These are phyloP conservation scores for Calvatia gigantea DNA, from an alignment of 768 basidiomycete genomes.

Conservation along the genomic window DNA sequence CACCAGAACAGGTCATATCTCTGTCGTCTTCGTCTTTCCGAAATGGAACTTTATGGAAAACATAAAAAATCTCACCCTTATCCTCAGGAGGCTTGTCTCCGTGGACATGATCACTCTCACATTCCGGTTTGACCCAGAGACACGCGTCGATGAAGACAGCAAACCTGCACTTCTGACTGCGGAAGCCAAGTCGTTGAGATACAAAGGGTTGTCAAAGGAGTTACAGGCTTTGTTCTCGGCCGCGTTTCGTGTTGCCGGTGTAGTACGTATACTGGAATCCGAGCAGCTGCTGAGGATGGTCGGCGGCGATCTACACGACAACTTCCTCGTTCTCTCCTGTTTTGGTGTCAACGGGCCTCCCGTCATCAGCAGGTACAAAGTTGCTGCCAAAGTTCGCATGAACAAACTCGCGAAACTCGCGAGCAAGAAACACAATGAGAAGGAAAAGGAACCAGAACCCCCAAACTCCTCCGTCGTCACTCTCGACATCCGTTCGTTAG, in stretches of 20 bases:
- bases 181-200: slow-evolving; percentile 9
- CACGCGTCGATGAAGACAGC: slow-evolving; percentile 1
- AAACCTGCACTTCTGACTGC: slow-evolving; percentile 7
- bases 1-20: slow-evolving; percentile 11
- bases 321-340: slow-evolving; percentile 1
- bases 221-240: slow-evolving; percentile 8
- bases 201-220: slow-evolving; percentile 11
- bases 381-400: slow-evolving; percentile 12
- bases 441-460: background rate
- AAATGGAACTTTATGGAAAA: slow-evolving; percentile 13
- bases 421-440: background rate
- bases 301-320: slow-evolving; percentile 1
- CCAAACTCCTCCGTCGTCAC: slow-evolving; percentile 6
- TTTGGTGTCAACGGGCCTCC: slow-evolving; percentile 9
- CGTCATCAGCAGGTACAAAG: slow-evolving; percentile 9
- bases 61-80: slow-evolving; percentile 11
- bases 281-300: slow-evolving; percentile 9
- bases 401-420: slow-evolving; percentile 4
- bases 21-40: slow-evolving; percentile 13
- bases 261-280: slow-evolving; percentile 11
- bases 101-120: slow-evolving; percentile 12
- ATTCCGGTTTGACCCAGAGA: slow-evolving; percentile 11
- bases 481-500: slow-evolving; percentile 5
- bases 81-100: slow-evolving; percentile 10
- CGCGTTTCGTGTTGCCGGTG: slow-evolving; percentile 9